Conservation (phyloP, 2,329 filamentous ascomycete species). For the Cadophora malorum region DNA sequence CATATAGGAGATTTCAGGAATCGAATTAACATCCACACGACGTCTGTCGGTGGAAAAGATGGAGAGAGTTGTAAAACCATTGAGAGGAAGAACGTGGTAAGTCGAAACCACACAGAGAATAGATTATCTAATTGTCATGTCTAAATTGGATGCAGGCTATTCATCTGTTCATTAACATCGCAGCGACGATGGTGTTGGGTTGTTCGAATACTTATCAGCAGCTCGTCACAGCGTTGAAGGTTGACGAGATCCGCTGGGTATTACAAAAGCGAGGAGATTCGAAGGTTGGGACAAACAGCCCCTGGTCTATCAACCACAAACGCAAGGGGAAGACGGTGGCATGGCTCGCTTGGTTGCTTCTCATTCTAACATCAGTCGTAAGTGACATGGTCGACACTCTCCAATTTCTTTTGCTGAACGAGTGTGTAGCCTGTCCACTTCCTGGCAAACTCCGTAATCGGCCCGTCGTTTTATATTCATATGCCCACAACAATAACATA, state of each 20-base stretch:
- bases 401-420: neutral
- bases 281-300: slow-evolving; percentile 35
- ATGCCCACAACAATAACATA: slow-evolving; percentile 26
- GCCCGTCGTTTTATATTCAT: slow-evolving; percentile 33
- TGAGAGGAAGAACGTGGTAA: slow-evolving; percentile 31
- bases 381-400: neutral
- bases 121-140: neutral
- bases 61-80: slow-evolving; percentile 32
- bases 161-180: slow-evolving; percentile 37
- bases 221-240: slow-evolving; percentile 31
- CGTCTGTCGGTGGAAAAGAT: slow-evolving; percentile 29
- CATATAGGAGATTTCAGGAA: slow-evolving; percentile 30
- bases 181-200: slow-evolving; percentile 35
- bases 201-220: slow-evolving; percentile 39
- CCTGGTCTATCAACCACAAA: slow-evolving; percentile 36
- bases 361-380: slow-evolving; percentile 36
- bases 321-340: slow-evolving; percentile 31
- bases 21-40: slow-evolving; percentile 28
- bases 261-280: slow-evolving; percentile 34
- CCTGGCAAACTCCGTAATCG: slow-evolving; percentile 36
- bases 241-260: slow-evolving; percentile 33
- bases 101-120: neutral
- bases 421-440: slow-evolving; percentile 35
- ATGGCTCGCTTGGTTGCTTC: slow-evolving; percentile 33
- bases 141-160: slow-evolving; percentile 20